Conservation (phyloP, 2,329 filamentous ascomycete species). For the Escovopsis sp. region DNA sequence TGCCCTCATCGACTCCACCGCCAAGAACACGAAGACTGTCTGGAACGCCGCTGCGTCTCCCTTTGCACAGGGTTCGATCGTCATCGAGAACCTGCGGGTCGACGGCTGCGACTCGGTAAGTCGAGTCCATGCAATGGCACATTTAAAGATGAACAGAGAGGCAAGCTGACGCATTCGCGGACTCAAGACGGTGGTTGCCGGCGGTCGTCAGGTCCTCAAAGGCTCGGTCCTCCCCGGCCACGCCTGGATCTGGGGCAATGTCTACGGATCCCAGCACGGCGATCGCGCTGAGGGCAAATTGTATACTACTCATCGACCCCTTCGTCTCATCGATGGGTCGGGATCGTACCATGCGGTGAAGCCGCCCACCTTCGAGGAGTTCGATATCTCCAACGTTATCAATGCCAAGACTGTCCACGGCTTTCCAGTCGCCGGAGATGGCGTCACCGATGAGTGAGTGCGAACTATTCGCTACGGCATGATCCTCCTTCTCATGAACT, state of each 20-base stretch:
- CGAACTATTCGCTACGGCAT: too few species aligned
- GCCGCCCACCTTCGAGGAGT: conserved; percentile 21
- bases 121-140: background rate
- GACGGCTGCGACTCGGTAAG: conserved; percentile 10
- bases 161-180: background rate
- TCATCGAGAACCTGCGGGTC: conserved; percentile 15
- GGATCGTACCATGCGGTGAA: conserved; percentile 5
- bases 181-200: conserved; percentile 16
- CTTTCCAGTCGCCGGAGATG: conserved; percentile 26
- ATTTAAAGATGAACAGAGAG: background rate
- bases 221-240: conserved; percentile 6
- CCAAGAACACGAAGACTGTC: conserved; percentile 13
- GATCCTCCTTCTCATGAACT: background rate
- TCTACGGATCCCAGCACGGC: conserved; percentile 4
- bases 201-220: conserved; percentile 13
- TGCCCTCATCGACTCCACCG: conserved; percentile 17
- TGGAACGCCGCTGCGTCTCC: conserved; percentile 13
- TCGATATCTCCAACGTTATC: conserved; percentile 24
- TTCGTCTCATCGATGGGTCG: conserved; percentile 4
- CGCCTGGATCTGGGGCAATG: conserved; percentile 9
- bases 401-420: conserved; percentile 30
- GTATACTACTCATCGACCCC: conserved; percentile 5
- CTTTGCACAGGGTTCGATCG: conserved; percentile 14
- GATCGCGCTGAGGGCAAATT: conserved; percentile 8
- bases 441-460: conserved; percentile 18